These are phyloP conservation scores for Candolleomyces eurysporus DNA, from an alignment of 768 basidiomycete genomes.

Conservation along the genomic window DNA sequence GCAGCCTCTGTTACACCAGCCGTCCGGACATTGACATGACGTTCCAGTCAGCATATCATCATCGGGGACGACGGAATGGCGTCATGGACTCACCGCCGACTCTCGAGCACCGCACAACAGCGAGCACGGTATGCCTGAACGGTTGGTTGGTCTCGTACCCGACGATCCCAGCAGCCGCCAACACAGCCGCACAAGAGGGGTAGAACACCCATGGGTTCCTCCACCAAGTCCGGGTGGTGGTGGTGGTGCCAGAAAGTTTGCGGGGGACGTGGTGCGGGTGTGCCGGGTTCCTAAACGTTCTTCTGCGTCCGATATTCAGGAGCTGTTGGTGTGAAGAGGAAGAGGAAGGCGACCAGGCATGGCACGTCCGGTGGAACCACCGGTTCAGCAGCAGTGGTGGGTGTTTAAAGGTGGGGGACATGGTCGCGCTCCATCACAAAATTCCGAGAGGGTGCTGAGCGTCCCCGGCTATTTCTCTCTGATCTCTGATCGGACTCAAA, in stretches of 20 bases:
- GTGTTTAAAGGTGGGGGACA: not conserved
- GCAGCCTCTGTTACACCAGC: constrained; percentile 46
- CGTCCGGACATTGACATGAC: constrained; percentile 5
- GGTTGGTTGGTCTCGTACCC: constrained; percentile 72
- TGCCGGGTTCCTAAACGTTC: not conserved
- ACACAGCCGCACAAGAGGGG: constrained; percentile 31
- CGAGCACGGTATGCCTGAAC: constrained; percentile 72
- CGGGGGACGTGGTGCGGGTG: not conserved
- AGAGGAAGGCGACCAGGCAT: not conserved
- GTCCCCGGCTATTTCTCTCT: too few species aligned
- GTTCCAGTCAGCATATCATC: not conserved
- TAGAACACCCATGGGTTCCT: constrained; percentile 19
- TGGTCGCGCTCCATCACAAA: not conserved
- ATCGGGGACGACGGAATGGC: not conserved
- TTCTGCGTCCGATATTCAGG: not conserved
- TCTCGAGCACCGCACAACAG: constrained; percentile 74
- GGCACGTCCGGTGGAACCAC: constrained; percentile 3
- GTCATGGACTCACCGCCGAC: constrained; percentile 57
- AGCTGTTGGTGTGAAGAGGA: not conserved
- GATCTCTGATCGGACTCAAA: not conserved
- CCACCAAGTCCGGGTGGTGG: not conserved
- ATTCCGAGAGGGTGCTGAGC: not conserved
- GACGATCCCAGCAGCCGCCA: constrained; percentile 36
- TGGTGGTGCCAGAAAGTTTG: too few species aligned
- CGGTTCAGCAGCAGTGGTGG: not conserved